Evolutionary conservation across 805 yeast species (phyloP).

Genomic region (Candida cerambycidarum): DNA sequence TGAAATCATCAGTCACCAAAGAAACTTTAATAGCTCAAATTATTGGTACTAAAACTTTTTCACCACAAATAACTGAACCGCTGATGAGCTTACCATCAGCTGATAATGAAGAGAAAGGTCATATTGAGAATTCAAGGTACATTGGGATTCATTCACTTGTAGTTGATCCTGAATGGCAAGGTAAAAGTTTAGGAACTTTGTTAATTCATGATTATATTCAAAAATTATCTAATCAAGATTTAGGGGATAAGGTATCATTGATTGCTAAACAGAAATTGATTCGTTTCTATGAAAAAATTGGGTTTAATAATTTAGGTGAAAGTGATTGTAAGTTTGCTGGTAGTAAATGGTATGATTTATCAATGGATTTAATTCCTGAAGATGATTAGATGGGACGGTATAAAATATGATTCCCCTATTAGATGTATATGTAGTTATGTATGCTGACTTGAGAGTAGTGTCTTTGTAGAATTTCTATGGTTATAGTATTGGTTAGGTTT

Average conservation of each 20-base stretch:
- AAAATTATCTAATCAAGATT: conserved; percentile 81
- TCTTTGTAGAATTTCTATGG: too few species aligned
- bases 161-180: conserved; percentile 74
- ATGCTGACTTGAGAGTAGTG: too few species aligned
- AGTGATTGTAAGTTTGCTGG: conserved; percentile 61
- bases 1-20: conserved; percentile 48
- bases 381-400: conserved; percentile 43
- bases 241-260: conserved; percentile 74
- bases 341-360: conserved; percentile 60
- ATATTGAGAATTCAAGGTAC: conserved; percentile 67
- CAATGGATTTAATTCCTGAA: conserved; percentile 44
- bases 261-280: conserved; percentile 68
- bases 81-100: conserved; percentile 59
- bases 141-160: conserved; percentile 85
- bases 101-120: conserved; percentile 49
- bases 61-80: conserved; percentile 50
- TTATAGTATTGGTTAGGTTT: neutral
- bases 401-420: too few species aligned
- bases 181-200: conserved; percentile 78
- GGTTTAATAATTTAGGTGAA: conserved; percentile 70
- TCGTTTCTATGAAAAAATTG: conserved; percentile 79
- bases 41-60: conserved; percentile 67
- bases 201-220: conserved; percentile 88
- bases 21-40: conserved; percentile 80
- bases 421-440: too few species aligned